Evolutionary conservation across 352 stramenopile species (phyloP).

Genomic region (Globisporangium alternatum): DNA sequence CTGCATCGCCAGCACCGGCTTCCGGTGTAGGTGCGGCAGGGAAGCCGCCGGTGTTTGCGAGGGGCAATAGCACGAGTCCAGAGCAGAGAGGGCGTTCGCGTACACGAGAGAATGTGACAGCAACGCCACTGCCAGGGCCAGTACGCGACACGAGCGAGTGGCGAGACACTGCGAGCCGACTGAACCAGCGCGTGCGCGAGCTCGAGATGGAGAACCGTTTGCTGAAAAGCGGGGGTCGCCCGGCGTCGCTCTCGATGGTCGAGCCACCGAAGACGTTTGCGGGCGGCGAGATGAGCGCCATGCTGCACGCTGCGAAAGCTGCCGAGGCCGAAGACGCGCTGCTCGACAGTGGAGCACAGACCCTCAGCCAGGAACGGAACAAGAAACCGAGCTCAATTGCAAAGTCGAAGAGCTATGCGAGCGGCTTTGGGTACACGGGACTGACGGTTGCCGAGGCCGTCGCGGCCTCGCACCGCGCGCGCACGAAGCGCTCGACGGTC

Average conservation of each 20-base stretch:
- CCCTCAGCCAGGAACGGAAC: conserved; percentile 2
- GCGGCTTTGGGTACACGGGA: conserved; percentile 47
- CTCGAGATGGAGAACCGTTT: conserved; percentile 65
- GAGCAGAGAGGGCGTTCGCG: conserved; percentile 5
- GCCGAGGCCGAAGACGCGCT: conserved; percentile 17
- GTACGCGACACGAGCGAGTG: conserved; percentile 39
- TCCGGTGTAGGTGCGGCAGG: not conserved
- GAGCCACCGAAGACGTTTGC: conserved; percentile 35
- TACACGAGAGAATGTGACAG: conserved; percentile 7
- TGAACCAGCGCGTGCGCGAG: conserved; percentile 60
- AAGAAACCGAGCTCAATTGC: conserved; percentile 24
- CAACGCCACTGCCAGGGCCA: not conserved
- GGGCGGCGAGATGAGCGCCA: conserved; percentile 29
- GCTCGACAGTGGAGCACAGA: conserved; percentile 1
- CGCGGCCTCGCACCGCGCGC: conserved; percentile 60
- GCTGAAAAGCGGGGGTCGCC: conserved; percentile 31
- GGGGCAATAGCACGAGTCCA: not conserved
- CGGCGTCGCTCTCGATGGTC: conserved; percentile 15
- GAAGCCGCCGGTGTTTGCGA: conserved; percentile 6
- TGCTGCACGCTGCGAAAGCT: conserved; percentile 14
- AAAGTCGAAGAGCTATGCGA: conserved; percentile 64
- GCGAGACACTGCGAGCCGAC: conserved; percentile 42
- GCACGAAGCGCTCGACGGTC: conserved; percentile 35
- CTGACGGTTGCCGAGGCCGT: conserved; percentile 63
- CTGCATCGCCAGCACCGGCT: not conserved